Percentiles rank a stretch among this genome's conserved stretches.
Conservation (phyloP, 148 eudicot species). For the Bassia scoparia region DNA sequence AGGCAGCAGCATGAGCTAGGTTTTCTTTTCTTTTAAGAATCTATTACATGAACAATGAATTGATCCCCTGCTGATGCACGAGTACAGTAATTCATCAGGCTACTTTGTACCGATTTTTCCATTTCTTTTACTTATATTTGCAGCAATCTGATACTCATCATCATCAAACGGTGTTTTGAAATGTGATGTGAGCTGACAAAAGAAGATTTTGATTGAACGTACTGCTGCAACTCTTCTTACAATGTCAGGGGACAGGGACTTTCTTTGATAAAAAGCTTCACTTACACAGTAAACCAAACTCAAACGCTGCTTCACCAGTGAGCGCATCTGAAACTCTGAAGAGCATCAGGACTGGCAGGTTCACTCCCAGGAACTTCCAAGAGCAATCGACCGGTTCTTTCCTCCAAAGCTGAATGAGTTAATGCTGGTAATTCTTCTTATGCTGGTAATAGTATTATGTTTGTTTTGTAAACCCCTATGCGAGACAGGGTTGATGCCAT, state of each 20-base stretch:
- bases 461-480: no score
- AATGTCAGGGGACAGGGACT: background rate
- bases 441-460: constrained; percentile 9
- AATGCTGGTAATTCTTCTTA: constrained; percentile 3
- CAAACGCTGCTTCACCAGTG: constrained; percentile 28
- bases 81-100: no score
- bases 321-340: constrained; percentile 29
- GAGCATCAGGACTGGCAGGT: constrained; percentile 26
- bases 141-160: background rate
- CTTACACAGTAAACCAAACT: constrained; percentile 35
- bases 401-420: constrained; percentile 25
- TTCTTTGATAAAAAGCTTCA: constrained; percentile 70
- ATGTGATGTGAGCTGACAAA: background rate
- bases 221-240: background rate
- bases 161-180: background rate
- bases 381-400: constrained; percentile 33
- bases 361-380: constrained; percentile 35
- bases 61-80: no score
- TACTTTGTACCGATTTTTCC: background rate
- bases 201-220: background rate
- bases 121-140: background rate
- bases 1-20: no score
- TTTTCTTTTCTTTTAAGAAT: no score
- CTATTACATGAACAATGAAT: no score
- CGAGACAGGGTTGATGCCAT: no score